Conservation (phyloP, 371 early-diverging fungal genomes). For the Synchytrium microbalum region DNA sequence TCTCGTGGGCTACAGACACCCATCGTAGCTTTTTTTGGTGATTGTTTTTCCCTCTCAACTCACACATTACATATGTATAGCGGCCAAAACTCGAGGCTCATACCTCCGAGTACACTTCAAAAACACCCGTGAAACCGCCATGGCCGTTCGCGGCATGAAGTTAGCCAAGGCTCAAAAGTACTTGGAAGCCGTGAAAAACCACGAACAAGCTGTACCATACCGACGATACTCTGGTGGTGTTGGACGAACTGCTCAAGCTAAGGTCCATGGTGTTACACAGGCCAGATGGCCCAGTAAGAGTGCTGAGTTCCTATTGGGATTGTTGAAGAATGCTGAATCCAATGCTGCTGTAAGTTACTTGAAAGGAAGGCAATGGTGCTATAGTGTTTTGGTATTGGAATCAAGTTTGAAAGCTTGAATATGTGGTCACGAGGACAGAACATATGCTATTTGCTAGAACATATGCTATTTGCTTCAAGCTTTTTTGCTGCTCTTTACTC, state of each 20-base stretch:
- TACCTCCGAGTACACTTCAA: constrained; percentile 95
- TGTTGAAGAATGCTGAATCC: constrained; percentile 95
- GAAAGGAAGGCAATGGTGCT: neutral
- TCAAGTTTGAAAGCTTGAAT: neutral
- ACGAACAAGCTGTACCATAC: constrained; percentile 98
- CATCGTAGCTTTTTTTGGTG: too few species aligned
- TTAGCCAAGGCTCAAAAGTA: constrained; percentile 90
- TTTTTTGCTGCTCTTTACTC: constrained; percentile 1
- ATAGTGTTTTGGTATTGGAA: neutral
- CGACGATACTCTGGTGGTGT: constrained; percentile 96
- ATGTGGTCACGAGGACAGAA: neutral
- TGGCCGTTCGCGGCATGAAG: constrained; percentile 90
- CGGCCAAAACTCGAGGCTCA: constrained; percentile 89
- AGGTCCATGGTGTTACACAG: constrained; percentile 85
- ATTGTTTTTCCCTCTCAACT: too few species aligned
- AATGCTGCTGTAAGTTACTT: constrained; percentile 73
- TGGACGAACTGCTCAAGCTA: constrained; percentile 97
- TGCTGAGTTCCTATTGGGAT: constrained; percentile 82
- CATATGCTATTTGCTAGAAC: constrained; percentile 1
- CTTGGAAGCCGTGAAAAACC: constrained; percentile 91
- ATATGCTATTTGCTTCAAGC: neutral
- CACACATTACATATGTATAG: too few species aligned
- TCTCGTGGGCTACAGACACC: too few species aligned
- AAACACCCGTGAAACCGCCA: constrained; percentile 98
- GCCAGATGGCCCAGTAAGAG: constrained; percentile 99